Conservation (phyloP, 495 filamentous ascomycete genomes). For the Penicillium malachiteum region DNA sequence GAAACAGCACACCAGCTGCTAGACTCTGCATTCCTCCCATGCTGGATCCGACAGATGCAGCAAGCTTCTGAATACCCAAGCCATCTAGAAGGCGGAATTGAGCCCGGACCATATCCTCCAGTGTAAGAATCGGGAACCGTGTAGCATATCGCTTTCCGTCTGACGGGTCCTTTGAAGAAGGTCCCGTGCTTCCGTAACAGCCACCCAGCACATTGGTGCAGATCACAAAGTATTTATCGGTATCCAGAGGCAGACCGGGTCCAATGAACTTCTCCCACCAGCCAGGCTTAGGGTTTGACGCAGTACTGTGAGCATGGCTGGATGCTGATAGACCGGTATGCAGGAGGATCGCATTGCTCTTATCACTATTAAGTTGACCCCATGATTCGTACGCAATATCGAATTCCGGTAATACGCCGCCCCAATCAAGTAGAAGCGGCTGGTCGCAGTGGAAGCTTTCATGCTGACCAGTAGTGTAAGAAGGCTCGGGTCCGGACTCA, state of each 20-base stretch:
- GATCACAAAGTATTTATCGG: slow-evolving; percentile 86
- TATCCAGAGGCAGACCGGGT: slow-evolving; percentile 81
- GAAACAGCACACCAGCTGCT: slow-evolving; percentile 84
- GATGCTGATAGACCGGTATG: slow-evolving; percentile 95
- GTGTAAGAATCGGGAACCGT: slow-evolving; percentile 92
- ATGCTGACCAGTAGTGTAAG: slow-evolving; percentile 86
- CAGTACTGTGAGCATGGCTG: slow-evolving; percentile 91
- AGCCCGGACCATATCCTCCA: slow-evolving; percentile 96
- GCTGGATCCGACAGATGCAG: slow-evolving; percentile 91
- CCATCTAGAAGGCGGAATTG: slow-evolving; percentile 88
- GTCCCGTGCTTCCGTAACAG: slow-evolving; percentile 95
- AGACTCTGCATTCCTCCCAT: slow-evolving; percentile 99
- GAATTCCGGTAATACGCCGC: slow-evolving; percentile 81
- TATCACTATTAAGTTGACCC: slow-evolving; percentile 77
- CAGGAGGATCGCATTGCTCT: slow-evolving; percentile 86
- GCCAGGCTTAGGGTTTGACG: slow-evolving; percentile 78
- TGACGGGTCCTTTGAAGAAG: slow-evolving; percentile 82
- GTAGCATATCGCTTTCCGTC: slow-evolving; percentile 89
- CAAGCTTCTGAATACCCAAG: slow-evolving; percentile 75
- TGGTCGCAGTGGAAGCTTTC: slow-evolving; percentile 68
- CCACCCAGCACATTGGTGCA: slow-evolving; percentile 97
- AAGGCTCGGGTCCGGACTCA: slow-evolving; percentile 81
- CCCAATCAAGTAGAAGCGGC: slow-evolving; percentile 88
- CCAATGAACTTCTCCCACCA: slow-evolving; percentile 99
- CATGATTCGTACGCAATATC: slow-evolving; percentile 92